Evolutionary conservation across 2,329 filamentous ascomycete species (phyloP), one percentile per base, ranked within the genome.

Genomic region (Cadophora gregata): DNA sequence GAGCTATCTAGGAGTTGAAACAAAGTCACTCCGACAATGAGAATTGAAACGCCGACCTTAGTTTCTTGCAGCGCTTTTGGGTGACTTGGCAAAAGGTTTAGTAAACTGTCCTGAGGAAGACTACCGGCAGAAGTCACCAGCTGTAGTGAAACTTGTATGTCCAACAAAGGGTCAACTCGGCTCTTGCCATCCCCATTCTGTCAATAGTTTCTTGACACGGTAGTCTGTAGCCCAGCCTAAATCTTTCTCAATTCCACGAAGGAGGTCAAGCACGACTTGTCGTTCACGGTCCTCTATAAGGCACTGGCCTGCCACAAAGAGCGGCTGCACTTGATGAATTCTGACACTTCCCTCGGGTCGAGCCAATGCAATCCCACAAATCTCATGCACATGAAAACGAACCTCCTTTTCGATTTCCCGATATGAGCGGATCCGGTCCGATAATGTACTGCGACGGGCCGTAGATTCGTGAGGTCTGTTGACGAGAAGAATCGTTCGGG

Each of bases 141-240:
- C 29, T 27, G 47, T 38, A 25, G 16, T 19, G 21, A 27, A 53
- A 42, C 5, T 6, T 42, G 5, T 36, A 27, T 53, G 12, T 1
- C 7, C n/a, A 33, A 38, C 9, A 50, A 29, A 19, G 9, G 21
- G 36, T 62, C 48, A 62, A 53, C 27, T 62, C 31, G 21, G 21
- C 38, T 62, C 47, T 53, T 53, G 48, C 74, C 74, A 76, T 14
- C 63, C 67, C 75, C 75, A 85, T 66, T 84, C 79, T 68, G 81
- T 79, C 29, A 82, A 68, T 68, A 89, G 75, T 69, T 87, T 83
- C 68, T 83, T 78, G 29, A 86, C 83, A 45, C 87, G 81, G 75
- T 89, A 88, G 71, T 87, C 81, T 58, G 88, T 89, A 2, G 86
- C 85, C 83, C 86, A 89, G 1, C 87, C 88, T 48, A 87, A 81